phyloP scores from a whole-genome alignment of 1,139 yeast genomes.

The Kurtzmaniella natalensis region DNA sequence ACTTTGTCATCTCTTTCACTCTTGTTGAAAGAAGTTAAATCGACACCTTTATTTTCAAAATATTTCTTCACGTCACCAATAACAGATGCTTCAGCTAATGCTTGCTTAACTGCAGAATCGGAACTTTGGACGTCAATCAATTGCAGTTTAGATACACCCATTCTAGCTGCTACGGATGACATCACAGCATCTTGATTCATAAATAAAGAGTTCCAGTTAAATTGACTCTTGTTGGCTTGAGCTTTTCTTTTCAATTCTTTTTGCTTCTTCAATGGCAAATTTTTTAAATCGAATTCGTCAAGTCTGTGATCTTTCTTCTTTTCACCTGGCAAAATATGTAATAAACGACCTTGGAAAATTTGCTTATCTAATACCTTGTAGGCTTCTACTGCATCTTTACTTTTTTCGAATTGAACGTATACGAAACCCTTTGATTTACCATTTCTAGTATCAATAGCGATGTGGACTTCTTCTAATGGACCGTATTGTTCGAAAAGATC shows the following conservation, averaged over 20 bases:
- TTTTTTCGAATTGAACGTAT: slow-evolving; percentile 64
- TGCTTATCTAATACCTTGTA: slow-evolving; percentile 74
- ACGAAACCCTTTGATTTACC: slow-evolving; percentile 94
- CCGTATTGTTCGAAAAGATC: slow-evolving; percentile 57
- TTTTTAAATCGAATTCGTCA: slow-evolving; percentile 87
- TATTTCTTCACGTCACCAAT: slow-evolving; percentile 86
- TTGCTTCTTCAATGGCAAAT: slow-evolving; percentile 89
- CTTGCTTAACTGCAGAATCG: slow-evolving; percentile 93
- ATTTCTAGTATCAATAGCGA: slow-evolving; percentile 86
- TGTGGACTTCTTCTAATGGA: slow-evolving; percentile 71
- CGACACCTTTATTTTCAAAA: slow-evolving; percentile 83
- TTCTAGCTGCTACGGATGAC: slow-evolving; percentile 78
- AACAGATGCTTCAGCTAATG: slow-evolving; percentile 95
- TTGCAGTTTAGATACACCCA: slow-evolving; percentile 81
- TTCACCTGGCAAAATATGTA: slow-evolving; percentile 86
- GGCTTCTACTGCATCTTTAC: slow-evolving; percentile 74
- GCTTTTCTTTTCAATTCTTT: slow-evolving; percentile 77
- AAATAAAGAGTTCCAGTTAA: slow-evolving; percentile 92
- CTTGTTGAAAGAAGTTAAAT: slow-evolving; percentile 64
- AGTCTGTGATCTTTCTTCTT: slow-evolving; percentile 72
- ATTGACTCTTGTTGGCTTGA: slow-evolving; percentile 79
- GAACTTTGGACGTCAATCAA: slow-evolving; percentile 84
- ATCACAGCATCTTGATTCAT: slow-evolving; percentile 90
- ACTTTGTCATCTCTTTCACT: slow-evolving; percentile 79
- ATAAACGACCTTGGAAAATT: slow-evolving; percentile 88